Conservation (phyloP, 345 rosid species). For the Erucastrum elatum region DNA sequence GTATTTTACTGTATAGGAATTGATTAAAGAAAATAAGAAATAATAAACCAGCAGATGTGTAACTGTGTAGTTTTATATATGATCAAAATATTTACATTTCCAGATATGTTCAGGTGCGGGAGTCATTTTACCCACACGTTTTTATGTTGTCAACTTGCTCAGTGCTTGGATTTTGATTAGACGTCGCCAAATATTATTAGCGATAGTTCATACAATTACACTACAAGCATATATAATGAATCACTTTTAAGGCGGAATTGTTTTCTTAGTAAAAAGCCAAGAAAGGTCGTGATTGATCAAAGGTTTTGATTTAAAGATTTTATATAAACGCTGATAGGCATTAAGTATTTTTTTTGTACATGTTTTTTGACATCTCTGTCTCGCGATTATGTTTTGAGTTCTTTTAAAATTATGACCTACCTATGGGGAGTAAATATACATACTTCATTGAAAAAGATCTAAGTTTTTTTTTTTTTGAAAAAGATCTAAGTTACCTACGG, state of each 20-base stretch:
- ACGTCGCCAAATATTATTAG: constrained; percentile 24
- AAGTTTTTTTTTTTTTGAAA: background rate
- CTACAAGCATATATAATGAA: background rate
- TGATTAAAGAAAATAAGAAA: background rate
- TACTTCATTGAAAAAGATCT: background rate
- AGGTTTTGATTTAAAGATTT: too few species aligned
- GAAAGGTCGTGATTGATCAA: background rate
- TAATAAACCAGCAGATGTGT: background rate
- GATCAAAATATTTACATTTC: background rate
- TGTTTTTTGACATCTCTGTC: background rate
- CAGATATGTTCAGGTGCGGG: constrained; percentile 26
- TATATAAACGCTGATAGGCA: background rate
- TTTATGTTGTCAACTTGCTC: background rate
- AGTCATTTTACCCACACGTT: constrained; percentile 30
- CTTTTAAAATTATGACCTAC: background rate
- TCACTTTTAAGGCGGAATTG: background rate
- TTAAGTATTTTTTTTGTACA: background rate
- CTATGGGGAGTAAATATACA: background rate
- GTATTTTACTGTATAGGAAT: constrained; percentile 15
- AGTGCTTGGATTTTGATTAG: constrained; percentile 7
- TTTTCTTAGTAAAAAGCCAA: background rate
- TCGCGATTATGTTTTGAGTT: background rate
- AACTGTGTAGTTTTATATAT: background rate
- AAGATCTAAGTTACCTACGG: background rate
- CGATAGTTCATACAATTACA: constrained; percentile 7